Base-by-base conservation (phyloP, 805 yeast species). In the Candida yuanshanica region DNA sequence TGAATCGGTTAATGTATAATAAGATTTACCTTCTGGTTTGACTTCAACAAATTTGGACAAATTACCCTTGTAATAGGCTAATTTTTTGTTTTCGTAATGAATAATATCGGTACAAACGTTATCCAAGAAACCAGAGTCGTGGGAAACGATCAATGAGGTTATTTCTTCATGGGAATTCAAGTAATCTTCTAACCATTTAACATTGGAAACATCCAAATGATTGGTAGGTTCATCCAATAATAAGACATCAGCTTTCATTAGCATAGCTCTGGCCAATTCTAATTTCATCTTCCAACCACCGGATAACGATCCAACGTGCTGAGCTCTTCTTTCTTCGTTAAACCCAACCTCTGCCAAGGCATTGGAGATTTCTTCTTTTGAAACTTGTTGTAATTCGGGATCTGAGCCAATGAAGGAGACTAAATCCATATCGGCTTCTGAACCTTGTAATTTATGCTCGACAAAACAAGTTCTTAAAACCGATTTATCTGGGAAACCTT, bases 211-310 rank as follows among this genome's bases (percentile, higher is more conserved):
- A 71, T 93, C 99, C 76, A 91, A 79, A 70, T 91, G 99, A 70
- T 91, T 91, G 50, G 99, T 91, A 64, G 99, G 99, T 77, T 91
- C 99, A 68, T 91, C 99, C 59, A 91, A 75, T 53, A 91, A 72
- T 57, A 91, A 75, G 42, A 91, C 90, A 67, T 91, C 99, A 26
- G 98, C 99, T 65, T 82, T 88, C 88, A 89, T 86, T 53, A 91
- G 72, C 96, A 91, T 90, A 27, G 98, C 99, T 70, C 97, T 83
- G n/a, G 98, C 99, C 58, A 91, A 74, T 68, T 90, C 98, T 53
- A 91, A 76, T 69, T 91, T 91, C 99, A 91, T 91, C 69, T 93
- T 93, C 99, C 99, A 91, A 65, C 99, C 99, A 66, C 99, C 99
- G 34, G 96, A 87, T 45, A 91, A 71, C 2, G 97, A 86, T 31